phyloP scores from a whole-genome alignment of 75 land plant species.

The Pinus albicaulis region DNA sequence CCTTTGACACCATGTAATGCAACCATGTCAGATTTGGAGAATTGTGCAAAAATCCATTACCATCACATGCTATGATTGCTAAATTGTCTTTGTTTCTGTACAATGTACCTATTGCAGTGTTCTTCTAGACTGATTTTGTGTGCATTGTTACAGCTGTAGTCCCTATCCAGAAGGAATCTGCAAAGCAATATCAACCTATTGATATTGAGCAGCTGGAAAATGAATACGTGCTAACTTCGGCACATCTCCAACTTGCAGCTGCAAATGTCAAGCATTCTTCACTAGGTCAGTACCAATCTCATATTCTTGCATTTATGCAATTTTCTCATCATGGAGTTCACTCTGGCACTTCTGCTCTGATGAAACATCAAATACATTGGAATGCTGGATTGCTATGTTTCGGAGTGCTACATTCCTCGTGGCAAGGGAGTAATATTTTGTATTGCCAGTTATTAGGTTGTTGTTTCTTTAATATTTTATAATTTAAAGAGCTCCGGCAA shows the following conservation, averaged over 20 bases:
- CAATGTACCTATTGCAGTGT: constrained; percentile 2
- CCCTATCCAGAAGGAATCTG: constrained; percentile 16
- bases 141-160: constrained; percentile 17
- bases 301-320: background rate
- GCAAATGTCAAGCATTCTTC: constrained; percentile 47
- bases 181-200: constrained; percentile 22
- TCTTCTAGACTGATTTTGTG: background rate
- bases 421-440: no score
- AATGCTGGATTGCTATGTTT: no score
- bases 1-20: no score
- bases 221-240: constrained; percentile 69
- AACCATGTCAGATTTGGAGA: no score
- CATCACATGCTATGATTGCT: background rate
- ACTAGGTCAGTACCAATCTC: constrained; percentile 36
- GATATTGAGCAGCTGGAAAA: constrained; percentile 75
- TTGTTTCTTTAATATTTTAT: no score
- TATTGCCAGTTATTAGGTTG: no score
- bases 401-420: no score
- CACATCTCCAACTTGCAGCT: constrained; percentile 59
- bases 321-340: no score
- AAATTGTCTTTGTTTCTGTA: background rate
- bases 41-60: no score
- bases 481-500: no score
- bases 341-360: no score
- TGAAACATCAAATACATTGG: no score